Percentiles rank a stretch among this genome's conserved stretches.
Evolutionary conservation across 345 rosid genomes (phyloP).

Genomic region (Viola odorata): DNA sequence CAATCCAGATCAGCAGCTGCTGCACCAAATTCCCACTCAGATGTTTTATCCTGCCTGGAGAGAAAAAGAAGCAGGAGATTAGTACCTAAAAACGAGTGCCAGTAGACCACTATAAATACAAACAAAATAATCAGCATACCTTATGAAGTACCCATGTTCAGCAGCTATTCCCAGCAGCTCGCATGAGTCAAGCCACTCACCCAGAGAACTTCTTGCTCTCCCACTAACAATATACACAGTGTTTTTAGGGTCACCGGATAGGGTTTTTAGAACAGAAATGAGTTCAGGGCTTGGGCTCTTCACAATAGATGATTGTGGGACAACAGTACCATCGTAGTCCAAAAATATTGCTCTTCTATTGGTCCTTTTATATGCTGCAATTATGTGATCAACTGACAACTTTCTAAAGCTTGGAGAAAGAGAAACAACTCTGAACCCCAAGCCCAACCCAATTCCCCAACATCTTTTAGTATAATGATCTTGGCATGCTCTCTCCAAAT

Average conservation of each 20-base stretch:
- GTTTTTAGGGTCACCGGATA: slow-evolving; percentile 62
- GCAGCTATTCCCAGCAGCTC: slow-evolving; percentile 80
- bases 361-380: slow-evolving; percentile 48
- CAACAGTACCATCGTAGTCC: slow-evolving; percentile 73
- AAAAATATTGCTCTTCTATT: slow-evolving; percentile 68
- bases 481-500: slow-evolving; percentile 62
- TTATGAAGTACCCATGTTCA: slow-evolving; percentile 67
- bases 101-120: background rate
- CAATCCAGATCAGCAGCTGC: slow-evolving; percentile 65
- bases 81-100: background rate
- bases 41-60: slow-evolving; percentile 50
- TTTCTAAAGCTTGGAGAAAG: slow-evolving; percentile 68
- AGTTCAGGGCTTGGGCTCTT: slow-evolving; percentile 58
- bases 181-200: slow-evolving; percentile 68
- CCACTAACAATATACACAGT: slow-evolving; percentile 72
- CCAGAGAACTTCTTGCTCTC: slow-evolving; percentile 50
- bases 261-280: slow-evolving; percentile 43
- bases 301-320: slow-evolving; percentile 52
- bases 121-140: slow-evolving; percentile 27
- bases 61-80: slow-evolving; percentile 3
- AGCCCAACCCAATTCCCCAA: slow-evolving; percentile 76
- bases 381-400: slow-evolving; percentile 54
- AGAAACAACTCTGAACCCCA: slow-evolving; percentile 63
- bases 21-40: slow-evolving; percentile 59
- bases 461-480: slow-evolving; percentile 70